A percentile compares a stretch with the other conserved stretches of the same genome.
These are phyloP conservation scores for Verticillium zaregamsianum DNA, from an alignment of 2,329 filamentous ascomycete genomes.

Conservation along the genomic window DNA sequence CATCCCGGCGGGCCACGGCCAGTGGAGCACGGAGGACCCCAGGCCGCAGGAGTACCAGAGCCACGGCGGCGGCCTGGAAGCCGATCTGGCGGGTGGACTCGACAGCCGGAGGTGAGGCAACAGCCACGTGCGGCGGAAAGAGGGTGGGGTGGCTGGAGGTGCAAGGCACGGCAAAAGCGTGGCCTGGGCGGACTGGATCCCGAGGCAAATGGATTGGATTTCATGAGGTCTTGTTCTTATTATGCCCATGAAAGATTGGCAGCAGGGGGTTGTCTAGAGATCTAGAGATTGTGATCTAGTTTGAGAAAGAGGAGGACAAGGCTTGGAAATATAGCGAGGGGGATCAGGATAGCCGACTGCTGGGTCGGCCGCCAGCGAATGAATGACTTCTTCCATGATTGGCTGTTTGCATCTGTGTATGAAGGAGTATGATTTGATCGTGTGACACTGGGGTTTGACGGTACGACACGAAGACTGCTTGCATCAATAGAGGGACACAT, in stretches of 20 bases:
- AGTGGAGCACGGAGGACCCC: constrained; percentile 58
- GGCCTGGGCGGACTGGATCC: neutral
- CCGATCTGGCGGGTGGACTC: constrained; percentile 55
- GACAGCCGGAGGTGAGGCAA: constrained; percentile 34
- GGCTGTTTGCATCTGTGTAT: neutral
- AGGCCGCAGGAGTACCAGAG: constrained; percentile 54
- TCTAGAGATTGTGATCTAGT: neutral
- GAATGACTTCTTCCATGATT: neutral
- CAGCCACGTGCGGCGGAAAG: constrained; percentile 7
- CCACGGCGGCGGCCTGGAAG: constrained; percentile 49
- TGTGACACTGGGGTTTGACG: no score
- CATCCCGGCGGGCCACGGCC: constrained; percentile 43
- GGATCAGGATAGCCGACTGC: neutral
- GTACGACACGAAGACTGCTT: no score
- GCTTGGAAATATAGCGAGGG: neutral
- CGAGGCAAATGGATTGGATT: neutral
- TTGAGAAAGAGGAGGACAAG: neutral
- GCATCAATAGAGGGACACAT: no score
- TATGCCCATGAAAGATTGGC: neutral
- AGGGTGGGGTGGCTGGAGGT: constrained; percentile 1
- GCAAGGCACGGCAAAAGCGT: constrained; percentile 5
- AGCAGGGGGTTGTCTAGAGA: neutral
- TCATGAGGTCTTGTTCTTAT: neutral
- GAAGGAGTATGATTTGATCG: no score
- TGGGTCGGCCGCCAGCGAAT: neutral